Evolutionary conservation across 2,329 filamentous ascomycete genomes (phyloP).

Genomic region (Nakataea oryzae): DNA sequence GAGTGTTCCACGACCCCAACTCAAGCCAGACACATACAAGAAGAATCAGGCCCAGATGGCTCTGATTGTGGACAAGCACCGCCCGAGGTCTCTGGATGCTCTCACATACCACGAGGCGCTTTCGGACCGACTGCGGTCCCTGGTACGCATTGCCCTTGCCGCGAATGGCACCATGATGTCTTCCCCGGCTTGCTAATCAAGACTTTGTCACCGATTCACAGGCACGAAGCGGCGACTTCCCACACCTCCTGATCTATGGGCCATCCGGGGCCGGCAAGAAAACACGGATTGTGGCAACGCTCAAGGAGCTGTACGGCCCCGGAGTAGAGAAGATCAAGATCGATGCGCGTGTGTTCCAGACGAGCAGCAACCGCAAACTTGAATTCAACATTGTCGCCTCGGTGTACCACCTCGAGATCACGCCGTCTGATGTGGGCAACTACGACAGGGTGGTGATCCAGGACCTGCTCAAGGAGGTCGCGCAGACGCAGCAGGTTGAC

Average conservation of each 20-base stretch:
- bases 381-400: slow-evolving; percentile 99
- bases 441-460: slow-evolving; percentile 95
- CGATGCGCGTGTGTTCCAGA: slow-evolving; percentile 93
- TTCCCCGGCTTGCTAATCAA: neutral
- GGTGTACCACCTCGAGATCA: slow-evolving; percentile 97
- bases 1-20: no score
- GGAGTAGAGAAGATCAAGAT: slow-evolving; percentile 99
- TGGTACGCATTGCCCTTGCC: slow-evolving; percentile 47
- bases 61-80: slow-evolving; percentile 62
- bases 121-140: slow-evolving; percentile 73
- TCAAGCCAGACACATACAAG: neutral
- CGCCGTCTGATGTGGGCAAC: slow-evolving; percentile 89
- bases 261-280: slow-evolving; percentile 97
- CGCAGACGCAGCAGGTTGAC: slow-evolving; percentile 98
- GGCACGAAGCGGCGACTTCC: slow-evolving; percentile 96
- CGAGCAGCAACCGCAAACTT: slow-evolving; percentile 88
- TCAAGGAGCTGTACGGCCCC: slow-evolving; percentile 90
- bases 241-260: slow-evolving; percentile 92
- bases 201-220: slow-evolving; percentile 21
- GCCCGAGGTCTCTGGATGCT: slow-evolving; percentile 62
- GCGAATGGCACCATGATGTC: slow-evolving; percentile 1
- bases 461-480: slow-evolving; percentile 92
- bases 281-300: slow-evolving; percentile 86
- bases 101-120: slow-evolving; percentile 85
- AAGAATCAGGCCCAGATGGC: slow-evolving; percentile 36